phyloP scores from a whole-genome alignment of 768 basidiomycete species.

The Porphyrellus cyaneotinctus region DNA sequence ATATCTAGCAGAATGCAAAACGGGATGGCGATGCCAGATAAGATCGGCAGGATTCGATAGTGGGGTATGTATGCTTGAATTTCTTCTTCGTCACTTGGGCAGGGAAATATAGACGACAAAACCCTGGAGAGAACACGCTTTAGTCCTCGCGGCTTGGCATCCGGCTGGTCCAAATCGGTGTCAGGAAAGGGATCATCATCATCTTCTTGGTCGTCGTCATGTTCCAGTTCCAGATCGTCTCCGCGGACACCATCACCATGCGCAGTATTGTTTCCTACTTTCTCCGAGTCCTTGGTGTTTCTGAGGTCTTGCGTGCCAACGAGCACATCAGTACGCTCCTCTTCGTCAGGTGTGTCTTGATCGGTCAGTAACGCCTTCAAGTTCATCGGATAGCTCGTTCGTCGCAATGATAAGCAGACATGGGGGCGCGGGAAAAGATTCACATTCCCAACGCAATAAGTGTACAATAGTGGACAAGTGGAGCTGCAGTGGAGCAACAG shows the following conservation, averaged over 20 bases:
- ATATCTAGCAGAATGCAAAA: conserved; percentile 82
- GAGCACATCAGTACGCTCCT: conserved; percentile 1
- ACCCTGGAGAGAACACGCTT: background rate
- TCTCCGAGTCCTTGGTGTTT: background rate
- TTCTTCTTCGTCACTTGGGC: conserved; percentile 22
- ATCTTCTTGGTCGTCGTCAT: conserved; percentile 10
- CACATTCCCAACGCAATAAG: no score
- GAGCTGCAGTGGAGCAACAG: background rate
- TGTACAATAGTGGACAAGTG: background rate
- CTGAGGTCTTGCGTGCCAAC: background rate
- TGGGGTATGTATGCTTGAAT: conserved; percentile 44
- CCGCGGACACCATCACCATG: background rate
- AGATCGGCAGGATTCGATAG: conserved; percentile 60
- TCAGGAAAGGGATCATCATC: background rate
- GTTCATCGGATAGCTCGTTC: conserved; percentile 10
- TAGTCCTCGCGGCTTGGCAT: background rate
- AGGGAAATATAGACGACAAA: conserved; percentile 8
- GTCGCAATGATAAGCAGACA: conserved; percentile 1
- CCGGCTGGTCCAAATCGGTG: background rate
- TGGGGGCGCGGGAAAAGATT: background rate
- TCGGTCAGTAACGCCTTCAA: conserved; percentile 5
- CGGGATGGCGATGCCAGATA: conserved; percentile 66
- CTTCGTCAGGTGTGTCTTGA: conserved; percentile 20
- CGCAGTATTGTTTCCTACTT: background rate
- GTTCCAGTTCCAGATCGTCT: conserved; percentile 6